Evolutionary conservation across 805 yeast genomes (phyloP), one percentile per base, ranked within the genome.

Genomic region (Sugiyamaella lignohabitans): DNA sequence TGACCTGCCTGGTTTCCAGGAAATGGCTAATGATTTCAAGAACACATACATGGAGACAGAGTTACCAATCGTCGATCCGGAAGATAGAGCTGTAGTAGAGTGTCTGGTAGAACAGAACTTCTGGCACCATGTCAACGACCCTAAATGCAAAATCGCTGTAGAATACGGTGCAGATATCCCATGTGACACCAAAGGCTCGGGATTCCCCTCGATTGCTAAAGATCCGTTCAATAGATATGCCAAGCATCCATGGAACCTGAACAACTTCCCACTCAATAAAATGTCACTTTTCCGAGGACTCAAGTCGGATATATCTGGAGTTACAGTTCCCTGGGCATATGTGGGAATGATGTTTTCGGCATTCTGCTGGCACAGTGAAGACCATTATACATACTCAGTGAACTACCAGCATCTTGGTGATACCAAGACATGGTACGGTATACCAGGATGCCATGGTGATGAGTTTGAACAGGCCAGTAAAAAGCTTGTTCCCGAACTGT

Each of bases 351-450:
- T 87, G 42, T 80, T 87, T 57, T 84, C 95, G 1, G 87, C 97
- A 1, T 91, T 91, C 61, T 89, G 98, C 64, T 91, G 97, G 96
- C 97, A 91, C 63, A 83, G 85, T 49, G 98, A 89, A 59, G 98
- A 89, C 63, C 97, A 91, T 61, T 87, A 85, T 61, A 86, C 96
- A 0, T 71, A 87, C 51, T 84, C 95, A 43, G 89, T 94, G 3
- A 91, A 91, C 62, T 89, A 89, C 62, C 94, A 94, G 62, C 96
- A 89, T 61, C 72, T 76, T 52, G 98, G 98, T 1, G 82, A 83
- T 11, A 81, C 91, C 4, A 91, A 91, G 61, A 82, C 88, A 49
- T 89, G 98, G 98, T 89, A 89, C 61, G 91, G 93, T 5, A 82
- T 89, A 3, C 96, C 97, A 0, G 78, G 85, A 10, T 60, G 64